phyloP scores from a whole-genome alignment of 139 green algal genomes.

The Zygnema circumcarinatum region DNA sequence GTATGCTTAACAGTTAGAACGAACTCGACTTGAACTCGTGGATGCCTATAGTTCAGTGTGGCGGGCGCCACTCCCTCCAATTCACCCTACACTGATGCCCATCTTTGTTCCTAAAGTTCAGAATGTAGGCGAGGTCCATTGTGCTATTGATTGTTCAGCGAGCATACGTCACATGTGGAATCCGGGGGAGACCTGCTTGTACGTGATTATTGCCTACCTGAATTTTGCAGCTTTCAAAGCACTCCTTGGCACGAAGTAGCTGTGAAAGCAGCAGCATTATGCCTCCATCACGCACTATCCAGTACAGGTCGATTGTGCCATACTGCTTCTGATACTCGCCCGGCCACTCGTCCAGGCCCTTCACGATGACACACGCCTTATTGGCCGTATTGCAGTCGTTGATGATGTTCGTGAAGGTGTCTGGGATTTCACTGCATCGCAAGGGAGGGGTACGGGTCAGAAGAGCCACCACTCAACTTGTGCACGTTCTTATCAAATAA shows the following conservation, averaged over 20 bases:
- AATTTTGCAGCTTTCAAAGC: constrained; percentile 57
- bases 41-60: too few relatives aligned
- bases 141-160: too few relatives aligned
- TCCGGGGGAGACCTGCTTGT: too few relatives aligned
- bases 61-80: too few relatives aligned
- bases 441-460: not conserved
- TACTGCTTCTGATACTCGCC: constrained; percentile 61
- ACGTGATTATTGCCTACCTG: too few relatives aligned
- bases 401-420: constrained; percentile 58
- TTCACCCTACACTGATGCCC: too few relatives aligned
- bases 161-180: too few relatives aligned
- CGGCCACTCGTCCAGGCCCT: constrained; percentile 60
- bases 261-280: constrained; percentile 61
- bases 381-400: constrained; percentile 60
- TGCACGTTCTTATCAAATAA: too few relatives aligned
- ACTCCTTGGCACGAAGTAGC: constrained; percentile 46
- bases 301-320: constrained; percentile 61
- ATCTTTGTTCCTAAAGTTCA: too few relatives aligned
- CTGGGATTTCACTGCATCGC: constrained; percentile 37
- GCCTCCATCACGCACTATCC: constrained; percentile 61
- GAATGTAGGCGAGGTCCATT: too few relatives aligned
- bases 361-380: constrained; percentile 63
- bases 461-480: too few relatives aligned
- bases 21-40: not conserved
- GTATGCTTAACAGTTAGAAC: not conserved